Percentiles rank a stretch among this genome's conserved stretches.
Conservation (phyloP, 2,329 filamentous ascomycete species). For the Canariomyces notabilis region DNA sequence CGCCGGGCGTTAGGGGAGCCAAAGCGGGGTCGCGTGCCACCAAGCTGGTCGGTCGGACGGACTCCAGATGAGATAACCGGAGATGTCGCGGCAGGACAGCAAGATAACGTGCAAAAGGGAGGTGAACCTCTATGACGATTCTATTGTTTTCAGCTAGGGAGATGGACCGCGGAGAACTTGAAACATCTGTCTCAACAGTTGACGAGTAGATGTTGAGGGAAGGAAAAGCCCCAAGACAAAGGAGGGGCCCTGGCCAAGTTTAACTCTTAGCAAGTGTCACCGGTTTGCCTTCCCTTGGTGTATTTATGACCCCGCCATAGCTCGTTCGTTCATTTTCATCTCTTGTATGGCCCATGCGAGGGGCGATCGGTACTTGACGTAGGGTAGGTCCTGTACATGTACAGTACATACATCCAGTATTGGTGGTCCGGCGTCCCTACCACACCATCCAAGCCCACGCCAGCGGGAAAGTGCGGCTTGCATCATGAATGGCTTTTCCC, state of each 20-base stretch:
- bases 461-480: too few relatives aligned
- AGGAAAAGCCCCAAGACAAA: constrained; percentile 3
- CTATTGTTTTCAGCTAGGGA: neutral
- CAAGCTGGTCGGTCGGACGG: constrained; percentile 8
- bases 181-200: neutral
- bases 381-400: too few relatives aligned
- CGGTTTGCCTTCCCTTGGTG: neutral
- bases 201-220: neutral
- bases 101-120: constrained; percentile 7
- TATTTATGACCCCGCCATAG: constrained; percentile 8
- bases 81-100: constrained; percentile 3
- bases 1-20: neutral
- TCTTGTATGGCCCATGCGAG: neutral
- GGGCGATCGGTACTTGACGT: neutral
- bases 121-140: neutral
- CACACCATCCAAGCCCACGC: too few relatives aligned
- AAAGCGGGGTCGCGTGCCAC: constrained; percentile 24
- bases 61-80: constrained; percentile 10
- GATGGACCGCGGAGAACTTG: neutral
- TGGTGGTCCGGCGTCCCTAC: too few relatives aligned
- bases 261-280: neutral
- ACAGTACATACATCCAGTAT: too few relatives aligned
- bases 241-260: constrained; percentile 4
- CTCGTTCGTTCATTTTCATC: neutral
- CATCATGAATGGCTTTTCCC: too few relatives aligned